Conservation (phyloP, 2,329 filamentous ascomycete species). For the Massarina eburnea region DNA sequence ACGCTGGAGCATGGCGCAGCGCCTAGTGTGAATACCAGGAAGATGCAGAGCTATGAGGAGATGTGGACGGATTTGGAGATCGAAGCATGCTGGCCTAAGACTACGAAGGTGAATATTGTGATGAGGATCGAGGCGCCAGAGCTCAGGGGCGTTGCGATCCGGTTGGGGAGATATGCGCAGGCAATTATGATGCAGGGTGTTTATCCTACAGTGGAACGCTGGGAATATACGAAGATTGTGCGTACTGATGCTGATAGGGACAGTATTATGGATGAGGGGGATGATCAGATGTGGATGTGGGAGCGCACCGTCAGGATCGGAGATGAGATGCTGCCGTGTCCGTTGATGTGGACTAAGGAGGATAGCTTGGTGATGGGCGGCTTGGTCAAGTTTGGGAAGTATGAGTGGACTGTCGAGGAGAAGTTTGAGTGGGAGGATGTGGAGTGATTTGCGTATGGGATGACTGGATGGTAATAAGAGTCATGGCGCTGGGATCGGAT, state of each 20-base stretch:
- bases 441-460: neutral
- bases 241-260: neutral
- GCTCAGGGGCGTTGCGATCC: conserved; percentile 54
- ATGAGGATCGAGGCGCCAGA: conserved; percentile 39
- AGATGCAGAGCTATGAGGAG: conserved; percentile 63
- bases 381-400: conserved; percentile 33
- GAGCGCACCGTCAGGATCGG: conserved; percentile 43
- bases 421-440: conserved; percentile 23
- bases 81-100: conserved; percentile 12
- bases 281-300: conserved; percentile 32
- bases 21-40: conserved; percentile 59
- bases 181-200: conserved; percentile 54
- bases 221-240: conserved; percentile 45
- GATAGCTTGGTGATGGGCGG: conserved; percentile 29
- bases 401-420: conserved; percentile 46
- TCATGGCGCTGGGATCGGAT: neutral
- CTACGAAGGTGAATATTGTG: conserved; percentile 40
- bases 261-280: conserved; percentile 1
- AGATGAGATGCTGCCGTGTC: conserved; percentile 45
- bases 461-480: neutral
- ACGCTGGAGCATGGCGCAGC: conserved; percentile 60
- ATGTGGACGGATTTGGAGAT: conserved; percentile 59
- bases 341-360: conserved; percentile 34
- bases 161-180: conserved; percentile 59
- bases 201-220: conserved; percentile 55